Percentiles rank a stretch among this genome's conserved stretches.
phyloP scores from a whole-genome alignment of 176 grass and related monocot genomes.

The Coix lacrymajobi region DNA sequence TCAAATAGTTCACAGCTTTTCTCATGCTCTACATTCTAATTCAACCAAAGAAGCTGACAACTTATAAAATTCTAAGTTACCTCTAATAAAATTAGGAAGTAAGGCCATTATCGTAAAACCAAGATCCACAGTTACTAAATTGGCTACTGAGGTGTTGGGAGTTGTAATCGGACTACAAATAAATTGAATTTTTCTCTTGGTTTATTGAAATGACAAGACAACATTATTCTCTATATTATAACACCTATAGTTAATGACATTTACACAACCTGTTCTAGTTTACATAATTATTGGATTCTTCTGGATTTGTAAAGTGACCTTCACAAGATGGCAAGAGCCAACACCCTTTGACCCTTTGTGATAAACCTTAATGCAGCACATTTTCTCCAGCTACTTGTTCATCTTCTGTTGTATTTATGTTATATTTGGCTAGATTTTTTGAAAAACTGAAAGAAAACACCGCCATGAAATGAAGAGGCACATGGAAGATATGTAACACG shows the following conservation, averaged over 20 bases:
- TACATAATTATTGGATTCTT: not conserved
- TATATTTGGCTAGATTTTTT: not conserved
- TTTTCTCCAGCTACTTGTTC: not conserved
- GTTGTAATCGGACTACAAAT: not conserved
- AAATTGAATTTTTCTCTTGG: not conserved
- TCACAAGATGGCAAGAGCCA: not conserved
- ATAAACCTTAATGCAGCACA: not conserved
- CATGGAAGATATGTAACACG: not conserved
- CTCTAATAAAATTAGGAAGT: not conserved
- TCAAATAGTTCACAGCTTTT: not conserved
- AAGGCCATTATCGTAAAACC: not conserved
- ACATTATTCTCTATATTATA: not conserved
- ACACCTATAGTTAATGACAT: not conserved
- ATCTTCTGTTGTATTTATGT: not conserved
- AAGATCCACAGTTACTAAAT: not conserved
- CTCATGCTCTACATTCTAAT: not conserved
- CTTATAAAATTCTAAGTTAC: not conserved
- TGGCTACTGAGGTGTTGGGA: not conserved
- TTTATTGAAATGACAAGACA: not conserved
- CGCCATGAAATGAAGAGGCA: not conserved
- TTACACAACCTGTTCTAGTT: not conserved
- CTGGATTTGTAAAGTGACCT: not conserved
- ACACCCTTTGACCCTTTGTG: not conserved
- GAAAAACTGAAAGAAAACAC: not conserved
- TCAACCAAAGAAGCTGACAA: not conserved